Conservation (phyloP, 768 basidiomycete species). For the Asterophora lycoperdoides region DNA sequence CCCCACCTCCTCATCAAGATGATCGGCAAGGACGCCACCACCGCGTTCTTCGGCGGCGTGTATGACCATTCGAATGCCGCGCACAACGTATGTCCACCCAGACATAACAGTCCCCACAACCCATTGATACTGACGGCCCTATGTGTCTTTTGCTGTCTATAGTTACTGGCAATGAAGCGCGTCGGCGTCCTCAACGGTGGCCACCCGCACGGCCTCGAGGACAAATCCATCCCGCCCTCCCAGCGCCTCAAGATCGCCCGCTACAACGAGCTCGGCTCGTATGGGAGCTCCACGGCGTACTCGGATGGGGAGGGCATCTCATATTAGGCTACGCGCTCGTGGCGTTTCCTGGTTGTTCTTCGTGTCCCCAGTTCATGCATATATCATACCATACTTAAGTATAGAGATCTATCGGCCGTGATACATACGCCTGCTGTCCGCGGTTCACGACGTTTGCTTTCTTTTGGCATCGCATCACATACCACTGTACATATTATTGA, state of each 20-base stretch:
- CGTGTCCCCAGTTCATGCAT: no score
- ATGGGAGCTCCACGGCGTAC: constrained; percentile 50
- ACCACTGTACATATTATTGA: no score
- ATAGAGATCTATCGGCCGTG: no score
- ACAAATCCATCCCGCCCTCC: constrained; percentile 65
- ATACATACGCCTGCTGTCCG: no score
- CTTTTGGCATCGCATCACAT: no score
- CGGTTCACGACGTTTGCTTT: no score
- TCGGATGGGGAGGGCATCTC: constrained; percentile 54
- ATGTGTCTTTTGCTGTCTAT: constrained; percentile 3
- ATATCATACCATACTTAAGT: no score
- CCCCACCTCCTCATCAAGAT: constrained; percentile 77
- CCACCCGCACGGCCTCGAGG: constrained; percentile 53
- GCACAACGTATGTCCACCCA: constrained; percentile 70
- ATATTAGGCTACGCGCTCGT: constrained; percentile 12
- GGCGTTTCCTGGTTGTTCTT: no score
- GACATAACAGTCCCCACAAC: no score
- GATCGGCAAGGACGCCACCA: constrained; percentile 88
- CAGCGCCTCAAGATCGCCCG: constrained; percentile 67
- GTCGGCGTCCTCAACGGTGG: constrained; percentile 62
- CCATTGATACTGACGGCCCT: no score
- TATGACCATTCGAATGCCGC: constrained; percentile 89
- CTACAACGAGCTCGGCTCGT: constrained; percentile 56
- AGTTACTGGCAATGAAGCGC: constrained; percentile 62
- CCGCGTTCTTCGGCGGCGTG: constrained; percentile 91